Evolutionary conservation across 2,329 filamentous ascomycete species (phyloP).

Genomic region (Ceratocystiopsis sp.): DNA sequence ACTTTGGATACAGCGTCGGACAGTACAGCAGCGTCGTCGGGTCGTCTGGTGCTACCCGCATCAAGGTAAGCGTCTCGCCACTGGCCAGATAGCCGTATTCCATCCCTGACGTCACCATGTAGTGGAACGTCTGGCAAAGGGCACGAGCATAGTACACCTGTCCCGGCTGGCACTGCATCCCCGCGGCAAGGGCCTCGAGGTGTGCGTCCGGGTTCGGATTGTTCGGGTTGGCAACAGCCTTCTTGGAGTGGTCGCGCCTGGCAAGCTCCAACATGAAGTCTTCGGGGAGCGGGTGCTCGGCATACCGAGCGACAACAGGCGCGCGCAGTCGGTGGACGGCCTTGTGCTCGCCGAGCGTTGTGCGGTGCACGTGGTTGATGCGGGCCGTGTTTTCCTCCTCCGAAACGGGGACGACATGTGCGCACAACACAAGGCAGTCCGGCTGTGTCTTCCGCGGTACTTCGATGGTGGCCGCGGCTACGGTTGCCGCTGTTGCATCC

Average conservation of each 20-base stretch:
- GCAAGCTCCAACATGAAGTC: conserved; percentile 2
- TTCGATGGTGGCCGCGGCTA: too few relatives aligned
- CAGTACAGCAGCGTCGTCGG: conserved; percentile 3
- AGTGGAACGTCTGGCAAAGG: background rate
- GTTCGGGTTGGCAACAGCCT: too few relatives aligned
- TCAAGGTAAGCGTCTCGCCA: conserved; percentile 3
- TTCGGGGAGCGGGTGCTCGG: background rate
- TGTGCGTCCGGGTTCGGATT: conserved; percentile 1
- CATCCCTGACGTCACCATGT: conserved; percentile 1
- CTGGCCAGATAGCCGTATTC: conserved; percentile 3
- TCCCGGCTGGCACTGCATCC: too few relatives aligned
- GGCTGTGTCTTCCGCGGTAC: conserved; percentile 2
- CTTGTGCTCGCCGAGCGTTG: conserved; percentile 3
- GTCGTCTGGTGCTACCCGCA: background rate
- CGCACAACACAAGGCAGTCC: conserved; percentile 5
- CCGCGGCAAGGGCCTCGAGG: background rate
- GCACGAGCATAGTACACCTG: too few relatives aligned
- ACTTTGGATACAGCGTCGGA: conserved; percentile 1
- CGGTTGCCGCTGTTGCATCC: too few relatives aligned
- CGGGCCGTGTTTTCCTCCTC: background rate
- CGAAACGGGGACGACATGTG: background rate
- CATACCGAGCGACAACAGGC: background rate
- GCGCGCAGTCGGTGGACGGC: conserved; percentile 3
- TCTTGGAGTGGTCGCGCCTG: background rate
- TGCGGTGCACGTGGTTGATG: conserved; percentile 2